Evolutionary conservation across 306 rosid genomes (phyloP), one percentile per base, ranked within the genome.

Genomic region (Rubus parviflorus): DNA sequence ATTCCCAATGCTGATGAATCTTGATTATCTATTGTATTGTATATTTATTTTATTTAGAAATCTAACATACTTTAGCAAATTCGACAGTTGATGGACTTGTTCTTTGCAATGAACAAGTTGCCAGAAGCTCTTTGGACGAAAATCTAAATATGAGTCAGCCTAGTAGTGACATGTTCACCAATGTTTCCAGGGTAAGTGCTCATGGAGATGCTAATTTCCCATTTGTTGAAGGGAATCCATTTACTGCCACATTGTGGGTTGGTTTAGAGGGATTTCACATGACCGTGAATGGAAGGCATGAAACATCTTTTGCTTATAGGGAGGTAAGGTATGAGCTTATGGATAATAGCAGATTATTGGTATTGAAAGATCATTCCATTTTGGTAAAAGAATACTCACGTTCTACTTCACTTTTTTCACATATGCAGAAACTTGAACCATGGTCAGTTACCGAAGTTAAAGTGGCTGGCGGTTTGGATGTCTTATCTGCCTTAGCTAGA

Each of bases 191-290:
- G 60, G 94, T 78, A 82, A 86, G 89, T 77, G 84, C 88, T 38
- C 92, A 82, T 80, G 89, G 85, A 81, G 79, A 88, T 81, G 86
- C 86, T 66, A 89, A 82, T 88, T 94, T 92, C 72, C 97, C 97
- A 35, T 95, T 92, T 82, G 77, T 90, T 35, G 97, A 90, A 86
- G 93, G 91, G 73, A 88, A 87, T 80, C 92, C 94, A 73, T 94
- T 94, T 86, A 88, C 92, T 81, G 90, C 97, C 76, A 90, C 98
- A 41, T 71, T 92, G 79, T 88, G 97, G 97, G 85, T 83, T 82
- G 98, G 97, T 82, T 79, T 84, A 58, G 98, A 92, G 86, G 98
- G 98, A 81, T 95, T 90, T 78, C 98, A 95, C 83, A 83, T 92
- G 93, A 92, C 97, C 20, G 93, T 95, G 69, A 90, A 87, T 77